phyloP scores from a whole-genome alignment of 805 yeast species.

The Saturnispora mendoncae region DNA sequence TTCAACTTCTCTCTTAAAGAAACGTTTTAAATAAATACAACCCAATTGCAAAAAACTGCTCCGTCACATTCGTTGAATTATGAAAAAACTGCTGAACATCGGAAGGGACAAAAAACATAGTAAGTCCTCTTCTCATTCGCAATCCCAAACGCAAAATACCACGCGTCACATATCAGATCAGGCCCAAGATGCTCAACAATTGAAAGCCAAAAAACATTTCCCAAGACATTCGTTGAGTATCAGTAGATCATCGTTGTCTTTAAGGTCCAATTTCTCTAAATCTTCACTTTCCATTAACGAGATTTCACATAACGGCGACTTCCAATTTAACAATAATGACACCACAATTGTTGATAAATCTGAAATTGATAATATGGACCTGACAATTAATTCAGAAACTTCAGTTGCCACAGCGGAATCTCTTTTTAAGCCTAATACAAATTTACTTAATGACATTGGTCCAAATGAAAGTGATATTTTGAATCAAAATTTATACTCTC shows the following conservation, averaged over 20 bases:
- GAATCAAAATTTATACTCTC: too few relatives aligned
- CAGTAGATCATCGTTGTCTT: constrained; percentile 1
- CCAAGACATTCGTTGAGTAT: neutral
- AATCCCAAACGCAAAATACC: neutral
- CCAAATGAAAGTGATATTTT: too few relatives aligned
- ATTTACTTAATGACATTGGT: too few relatives aligned
- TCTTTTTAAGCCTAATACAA: too few relatives aligned
- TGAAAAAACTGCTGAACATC: neutral
- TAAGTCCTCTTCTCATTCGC: neutral
- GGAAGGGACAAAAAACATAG: neutral
- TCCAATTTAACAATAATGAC: neutral
- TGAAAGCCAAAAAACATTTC: neutral
- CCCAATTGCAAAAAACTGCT: too few relatives aligned
- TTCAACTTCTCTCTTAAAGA: too few relatives aligned
- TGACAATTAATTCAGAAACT: neutral
- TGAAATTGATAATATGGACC: neutral
- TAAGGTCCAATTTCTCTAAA: constrained; percentile 2
- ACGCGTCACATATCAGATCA: neutral
- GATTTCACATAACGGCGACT: neutral
- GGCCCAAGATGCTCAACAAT: neutral
- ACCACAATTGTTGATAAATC: neutral
- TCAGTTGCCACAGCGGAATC: too few relatives aligned
- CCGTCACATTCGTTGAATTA: too few relatives aligned
- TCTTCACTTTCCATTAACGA: too few relatives aligned
- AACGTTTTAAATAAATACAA: too few relatives aligned